These are phyloP conservation scores for Xylaria venustula DNA, from an alignment of 495 filamentous ascomycete genomes.

Conservation along the genomic window DNA sequence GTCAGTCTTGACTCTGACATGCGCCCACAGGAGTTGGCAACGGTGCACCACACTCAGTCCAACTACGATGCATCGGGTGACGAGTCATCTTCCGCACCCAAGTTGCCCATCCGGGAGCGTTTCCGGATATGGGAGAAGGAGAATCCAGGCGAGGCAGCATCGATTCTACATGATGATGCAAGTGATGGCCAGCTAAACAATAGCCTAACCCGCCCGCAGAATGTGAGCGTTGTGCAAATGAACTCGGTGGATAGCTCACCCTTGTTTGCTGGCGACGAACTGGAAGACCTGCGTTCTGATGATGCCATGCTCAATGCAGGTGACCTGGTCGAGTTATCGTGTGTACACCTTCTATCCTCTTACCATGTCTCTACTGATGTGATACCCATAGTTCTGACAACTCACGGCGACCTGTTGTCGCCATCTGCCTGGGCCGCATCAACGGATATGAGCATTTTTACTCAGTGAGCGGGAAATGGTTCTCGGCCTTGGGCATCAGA, in stretches of 20 bases:
- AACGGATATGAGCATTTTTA: conserved; percentile 69
- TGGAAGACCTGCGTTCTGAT: conserved; percentile 36
- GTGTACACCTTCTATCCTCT: conserved; percentile 17
- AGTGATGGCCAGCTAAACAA: conserved; percentile 32
- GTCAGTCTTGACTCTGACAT: conserved; percentile 3
- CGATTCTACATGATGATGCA: conserved; percentile 33
- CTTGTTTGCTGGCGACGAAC: conserved; percentile 37
- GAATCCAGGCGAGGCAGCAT: conserved; percentile 34
- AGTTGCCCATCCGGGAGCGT: conserved; percentile 43
- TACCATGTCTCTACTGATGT: conserved; percentile 3
- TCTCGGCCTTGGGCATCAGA: conserved; percentile 45
- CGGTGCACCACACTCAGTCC: conserved; percentile 11
- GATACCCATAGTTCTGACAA: conserved; percentile 26
- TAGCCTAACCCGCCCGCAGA: conserved; percentile 27
- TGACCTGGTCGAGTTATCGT: conserved; percentile 70
- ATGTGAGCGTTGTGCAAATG: conserved; percentile 34
- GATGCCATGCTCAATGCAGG: conserved; percentile 56
- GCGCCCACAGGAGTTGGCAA: conserved; percentile 20
- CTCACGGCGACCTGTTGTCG: conserved; percentile 52
- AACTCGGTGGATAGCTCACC: conserved; percentile 35
- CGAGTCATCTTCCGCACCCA: too few species aligned
- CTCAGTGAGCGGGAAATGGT: conserved; percentile 69
- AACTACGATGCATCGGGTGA: not conserved
- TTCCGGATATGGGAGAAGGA: conserved; percentile 56
- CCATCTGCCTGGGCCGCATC: conserved; percentile 66